Conservation (phyloP, 768 basidiomycete species). For the Tricholoma terreum region DNA sequence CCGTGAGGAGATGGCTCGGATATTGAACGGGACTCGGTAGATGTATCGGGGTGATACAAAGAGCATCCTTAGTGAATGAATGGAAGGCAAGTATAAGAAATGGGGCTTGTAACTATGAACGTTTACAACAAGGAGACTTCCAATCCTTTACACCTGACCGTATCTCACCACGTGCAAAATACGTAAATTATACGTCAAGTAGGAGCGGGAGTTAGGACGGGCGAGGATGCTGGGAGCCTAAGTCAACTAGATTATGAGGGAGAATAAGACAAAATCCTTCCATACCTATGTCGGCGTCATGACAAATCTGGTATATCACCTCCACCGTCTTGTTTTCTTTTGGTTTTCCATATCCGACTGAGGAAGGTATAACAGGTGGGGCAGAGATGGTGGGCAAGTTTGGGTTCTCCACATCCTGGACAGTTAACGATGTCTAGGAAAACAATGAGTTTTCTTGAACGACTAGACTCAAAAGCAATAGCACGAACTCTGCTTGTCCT, state of each 20-base stretch:
- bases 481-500: constrained; percentile 84
- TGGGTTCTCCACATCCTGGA: constrained; percentile 84
- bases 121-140: too few relatives aligned
- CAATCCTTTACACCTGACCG: too few relatives aligned
- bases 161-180: constrained; percentile 1
- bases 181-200: neutral
- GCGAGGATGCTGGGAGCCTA: too few relatives aligned
- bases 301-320: constrained; percentile 38
- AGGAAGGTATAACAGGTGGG: constrained; percentile 74
- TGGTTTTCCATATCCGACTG: constrained; percentile 60
- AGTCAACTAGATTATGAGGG: neutral
- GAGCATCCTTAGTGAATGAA: neutral
- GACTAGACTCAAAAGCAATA: constrained; percentile 1
- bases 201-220: neutral
- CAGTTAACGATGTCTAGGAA: constrained; percentile 83
- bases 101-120: neutral
- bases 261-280: neutral
- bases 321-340: constrained; percentile 27
- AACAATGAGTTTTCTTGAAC: neutral
- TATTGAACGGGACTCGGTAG: constrained; percentile 16
- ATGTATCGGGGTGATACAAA: constrained; percentile 13
- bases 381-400: constrained; percentile 88
- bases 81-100: neutral
- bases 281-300: constrained; percentile 16
- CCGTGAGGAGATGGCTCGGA: constrained; percentile 39